Evolutionary conservation across 306 rosid species (phyloP), one percentile per base, ranked within the genome.

Genomic region (Aeschynomene evenia): DNA sequence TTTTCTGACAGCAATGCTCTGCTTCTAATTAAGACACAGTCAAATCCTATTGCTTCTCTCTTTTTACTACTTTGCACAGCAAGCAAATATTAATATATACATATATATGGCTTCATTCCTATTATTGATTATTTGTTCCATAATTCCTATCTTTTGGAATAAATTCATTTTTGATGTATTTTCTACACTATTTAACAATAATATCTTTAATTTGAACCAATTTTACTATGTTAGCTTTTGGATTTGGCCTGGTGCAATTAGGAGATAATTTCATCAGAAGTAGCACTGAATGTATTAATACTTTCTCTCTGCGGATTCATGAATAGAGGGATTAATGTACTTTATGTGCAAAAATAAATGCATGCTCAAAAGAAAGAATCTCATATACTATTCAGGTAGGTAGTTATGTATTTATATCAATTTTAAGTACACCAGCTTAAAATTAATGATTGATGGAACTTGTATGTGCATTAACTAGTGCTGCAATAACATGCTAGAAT

Each of bases 1-100:
- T 10, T 64, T 72, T 77, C 63, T 82, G 58, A 73, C 82, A 69
- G 42, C 56, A 57, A 63, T 80, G 67, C 81, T 52, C 45, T 71
- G 72, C 20, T 34, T 5, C 43, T 36, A 59, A 70, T 65, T 65
- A 71, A 39, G 78, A 60, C 21, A 19, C 60, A 26, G 58, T 71
- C 72, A 71, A 74, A 74, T 74, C 68, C 72, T 29, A n/a, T n/a
- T 18, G 53, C 28, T 42, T 57, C 69, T 65, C 69, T 65, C 23
- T 21, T 49, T 4, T 31, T 66, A 16, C 51, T 45, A n/a, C 6
- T 39, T 40, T 3, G 15, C 13, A 13, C 77, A 63, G 68, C 60
- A 71, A 42, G n/a, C n/a, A n/a, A n/a, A n/a, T n/a, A n/a, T n/a
- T n/a, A n/a, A n/a, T n/a, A n/a, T n/a, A n/a, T n/a, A n/a, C n/a